Conservation (phyloP, 2,329 filamentous ascomycete genomes). For the Elsinoe australis region DNA sequence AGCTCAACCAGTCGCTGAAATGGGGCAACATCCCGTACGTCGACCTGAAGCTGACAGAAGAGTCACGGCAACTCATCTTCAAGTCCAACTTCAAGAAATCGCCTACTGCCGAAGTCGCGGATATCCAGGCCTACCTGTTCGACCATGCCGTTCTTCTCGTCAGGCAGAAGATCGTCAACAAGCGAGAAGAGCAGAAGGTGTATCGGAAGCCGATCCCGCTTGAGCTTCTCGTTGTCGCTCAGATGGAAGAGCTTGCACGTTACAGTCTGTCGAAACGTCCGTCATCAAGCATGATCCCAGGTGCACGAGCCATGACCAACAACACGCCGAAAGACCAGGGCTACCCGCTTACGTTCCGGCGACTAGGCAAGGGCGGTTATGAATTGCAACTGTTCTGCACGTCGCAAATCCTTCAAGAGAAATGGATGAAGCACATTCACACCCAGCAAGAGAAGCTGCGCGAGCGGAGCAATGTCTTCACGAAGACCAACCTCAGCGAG, state of each 20-base stretch:
- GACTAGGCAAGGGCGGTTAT: constrained; percentile 92
- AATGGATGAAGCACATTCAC: constrained; percentile 96
- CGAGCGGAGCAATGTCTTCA: constrained; percentile 64
- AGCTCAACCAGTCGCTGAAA: constrained; percentile 82
- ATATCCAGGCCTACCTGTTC: constrained; percentile 92
- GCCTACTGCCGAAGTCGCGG: constrained; percentile 68
- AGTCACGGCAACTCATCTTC: constrained; percentile 84
- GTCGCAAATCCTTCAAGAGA: constrained; percentile 78
- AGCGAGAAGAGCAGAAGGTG: constrained; percentile 88
- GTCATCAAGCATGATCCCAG: constrained; percentile 72
- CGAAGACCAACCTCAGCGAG: constrained; percentile 63
- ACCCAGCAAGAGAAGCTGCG: constrained; percentile 79
- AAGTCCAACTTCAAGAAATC: constrained; percentile 92
- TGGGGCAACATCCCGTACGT: constrained; percentile 86
- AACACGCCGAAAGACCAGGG: constrained; percentile 58
- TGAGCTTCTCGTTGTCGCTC: constrained; percentile 83
- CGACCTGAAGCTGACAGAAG: constrained; percentile 88
- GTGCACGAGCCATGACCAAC: constrained; percentile 45
- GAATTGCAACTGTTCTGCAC: constrained; percentile 83
- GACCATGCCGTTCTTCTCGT: constrained; percentile 92
- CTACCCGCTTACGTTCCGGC: constrained; percentile 91
- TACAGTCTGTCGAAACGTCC: constrained; percentile 73
- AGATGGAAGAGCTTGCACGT: constrained; percentile 94
- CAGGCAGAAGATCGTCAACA: constrained; percentile 82
- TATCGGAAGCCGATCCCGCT: constrained; percentile 93